These are phyloP conservation scores for Fonsecaea pedrosoi DNA, from an alignment of 2,329 filamentous ascomycete genomes.

Conservation along the genomic window DNA sequence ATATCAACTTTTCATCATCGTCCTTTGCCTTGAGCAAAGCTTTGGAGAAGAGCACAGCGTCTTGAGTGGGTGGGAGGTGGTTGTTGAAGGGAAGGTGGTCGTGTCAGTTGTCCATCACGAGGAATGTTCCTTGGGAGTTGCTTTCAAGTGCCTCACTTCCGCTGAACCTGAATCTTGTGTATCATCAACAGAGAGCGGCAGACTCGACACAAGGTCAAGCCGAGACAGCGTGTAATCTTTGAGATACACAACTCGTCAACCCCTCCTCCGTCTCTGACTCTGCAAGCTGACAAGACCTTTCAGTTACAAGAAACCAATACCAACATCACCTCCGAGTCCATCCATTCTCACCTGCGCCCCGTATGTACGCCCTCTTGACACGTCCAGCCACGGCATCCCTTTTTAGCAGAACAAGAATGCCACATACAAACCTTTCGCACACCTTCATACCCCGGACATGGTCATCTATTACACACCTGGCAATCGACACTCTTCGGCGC, in stretches of 20 bases:
- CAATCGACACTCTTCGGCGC: background rate
- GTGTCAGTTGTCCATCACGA: background rate
- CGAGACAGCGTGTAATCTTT: background rate
- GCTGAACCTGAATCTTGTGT: background rate
- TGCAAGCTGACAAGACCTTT: background rate
- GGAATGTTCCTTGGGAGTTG: background rate
- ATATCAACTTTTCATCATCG: slow-evolving; percentile 25
- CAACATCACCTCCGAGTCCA: background rate
- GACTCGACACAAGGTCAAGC: background rate
- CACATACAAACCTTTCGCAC: too few relatives aligned
- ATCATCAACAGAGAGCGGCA: background rate
- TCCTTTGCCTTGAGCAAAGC: slow-evolving; percentile 19
- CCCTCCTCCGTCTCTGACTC: background rate
- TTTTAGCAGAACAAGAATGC: background rate
- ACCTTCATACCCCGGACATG: too few relatives aligned
- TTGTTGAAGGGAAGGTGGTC: background rate
- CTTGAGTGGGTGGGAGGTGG: background rate
- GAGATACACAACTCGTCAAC: background rate
- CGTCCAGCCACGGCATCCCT: background rate
- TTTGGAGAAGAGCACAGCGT: slow-evolving; percentile 24
- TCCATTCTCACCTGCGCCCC: background rate
- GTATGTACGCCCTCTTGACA: background rate
- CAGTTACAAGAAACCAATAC: background rate
- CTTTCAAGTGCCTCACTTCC: background rate
- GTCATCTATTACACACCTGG: background rate